A percentile compares a stretch with the other conserved stretches of the same genome.
phyloP scores from a whole-genome alignment of 2,329 filamentous ascomycete genomes.

The Ophiognomonia clavigignenti-juglandacearum region DNA sequence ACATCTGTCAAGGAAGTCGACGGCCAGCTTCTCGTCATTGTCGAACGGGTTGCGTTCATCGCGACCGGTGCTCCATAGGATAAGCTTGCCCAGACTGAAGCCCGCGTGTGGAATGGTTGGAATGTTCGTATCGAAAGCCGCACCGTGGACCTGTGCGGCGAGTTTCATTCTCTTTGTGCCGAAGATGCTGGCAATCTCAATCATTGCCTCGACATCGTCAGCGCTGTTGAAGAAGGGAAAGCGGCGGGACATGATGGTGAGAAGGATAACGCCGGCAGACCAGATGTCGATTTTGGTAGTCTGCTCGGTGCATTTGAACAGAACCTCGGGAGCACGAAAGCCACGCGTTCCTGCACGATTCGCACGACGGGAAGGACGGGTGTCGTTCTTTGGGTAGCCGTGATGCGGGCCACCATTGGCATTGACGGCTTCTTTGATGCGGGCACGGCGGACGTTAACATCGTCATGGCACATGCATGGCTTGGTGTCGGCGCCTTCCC shows the following conservation, averaged over 20 bases:
- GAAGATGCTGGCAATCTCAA: constrained; percentile 95
- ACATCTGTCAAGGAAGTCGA: constrained; percentile 66
- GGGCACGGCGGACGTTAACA: constrained; percentile 55
- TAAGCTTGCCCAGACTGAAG: constrained; percentile 86
- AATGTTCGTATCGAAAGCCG: constrained; percentile 87
- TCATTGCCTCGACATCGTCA: constrained; percentile 96
- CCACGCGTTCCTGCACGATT: constrained; percentile 93
- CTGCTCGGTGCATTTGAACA: constrained; percentile 95
- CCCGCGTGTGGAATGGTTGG: constrained; percentile 83
- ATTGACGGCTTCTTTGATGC: constrained; percentile 54
- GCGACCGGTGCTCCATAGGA: constrained; percentile 88
- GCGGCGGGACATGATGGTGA: constrained; percentile 87
- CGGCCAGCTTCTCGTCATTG: constrained; percentile 65
- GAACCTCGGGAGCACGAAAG: constrained; percentile 91
- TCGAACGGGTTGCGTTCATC: constrained; percentile 50
- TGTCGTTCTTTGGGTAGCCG: constrained; percentile 86
- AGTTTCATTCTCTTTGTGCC: constrained; percentile 78
- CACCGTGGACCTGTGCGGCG: constrained; percentile 79
- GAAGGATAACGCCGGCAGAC: constrained; percentile 92
- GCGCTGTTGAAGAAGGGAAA: constrained; percentile 99
- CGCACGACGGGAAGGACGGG: constrained; percentile 78
- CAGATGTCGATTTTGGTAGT: constrained; percentile 94
- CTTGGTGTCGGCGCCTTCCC: constrained; percentile 70
- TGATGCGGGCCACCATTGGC: constrained; percentile 47
- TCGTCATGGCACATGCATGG: constrained; percentile 77